These are phyloP conservation scores for Thozetella sp. DNA, from an alignment of 495 filamentous ascomycete genomes.

Conservation along the genomic window DNA sequence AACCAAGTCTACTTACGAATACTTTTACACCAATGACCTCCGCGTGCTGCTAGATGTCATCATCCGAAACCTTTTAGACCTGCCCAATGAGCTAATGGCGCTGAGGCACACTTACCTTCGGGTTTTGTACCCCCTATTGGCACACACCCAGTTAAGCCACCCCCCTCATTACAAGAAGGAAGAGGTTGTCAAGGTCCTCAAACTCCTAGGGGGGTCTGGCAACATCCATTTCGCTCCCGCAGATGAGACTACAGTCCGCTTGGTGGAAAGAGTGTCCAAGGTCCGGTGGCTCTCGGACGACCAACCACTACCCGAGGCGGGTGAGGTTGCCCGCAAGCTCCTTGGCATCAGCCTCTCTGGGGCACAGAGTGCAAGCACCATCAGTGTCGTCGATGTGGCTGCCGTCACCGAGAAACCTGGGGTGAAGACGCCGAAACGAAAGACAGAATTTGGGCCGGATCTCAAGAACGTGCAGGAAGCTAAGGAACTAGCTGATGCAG, in stretches of 20 bases:
- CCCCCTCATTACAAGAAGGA: constrained; percentile 90
- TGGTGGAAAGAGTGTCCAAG: constrained; percentile 78
- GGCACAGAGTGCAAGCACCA: constrained; percentile 48
- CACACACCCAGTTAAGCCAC: constrained; percentile 84
- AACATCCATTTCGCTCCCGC: constrained; percentile 87
- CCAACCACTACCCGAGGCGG: constrained; percentile 37
- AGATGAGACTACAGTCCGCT: constrained; percentile 84
- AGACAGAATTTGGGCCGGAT: constrained; percentile 28
- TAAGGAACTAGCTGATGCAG: constrained; percentile 3
- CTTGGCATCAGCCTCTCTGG: constrained; percentile 52
- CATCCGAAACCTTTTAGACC: constrained; percentile 91
- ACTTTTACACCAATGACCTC: constrained; percentile 97
- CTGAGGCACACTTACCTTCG: constrained; percentile 97
- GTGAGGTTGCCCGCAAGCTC: constrained; percentile 45
- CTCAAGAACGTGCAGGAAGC: constrained; percentile 6
- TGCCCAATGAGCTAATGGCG: constrained; percentile 77
- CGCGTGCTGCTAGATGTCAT: constrained; percentile 94
- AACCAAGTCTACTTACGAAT: constrained; percentile 87
- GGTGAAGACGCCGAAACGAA: constrained; percentile 78
- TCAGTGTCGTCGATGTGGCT: constrained; percentile 79
- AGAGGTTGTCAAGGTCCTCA: constrained; percentile 77
- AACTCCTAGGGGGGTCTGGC: constrained; percentile 59
- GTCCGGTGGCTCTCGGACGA: constrained; percentile 77
- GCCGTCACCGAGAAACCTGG: constrained; percentile 82
- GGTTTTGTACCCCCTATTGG: constrained; percentile 86